phyloP scores from a whole-genome alignment of 2,329 filamentous ascomycete species.

The Aspergillus tubingensis region DNA sequence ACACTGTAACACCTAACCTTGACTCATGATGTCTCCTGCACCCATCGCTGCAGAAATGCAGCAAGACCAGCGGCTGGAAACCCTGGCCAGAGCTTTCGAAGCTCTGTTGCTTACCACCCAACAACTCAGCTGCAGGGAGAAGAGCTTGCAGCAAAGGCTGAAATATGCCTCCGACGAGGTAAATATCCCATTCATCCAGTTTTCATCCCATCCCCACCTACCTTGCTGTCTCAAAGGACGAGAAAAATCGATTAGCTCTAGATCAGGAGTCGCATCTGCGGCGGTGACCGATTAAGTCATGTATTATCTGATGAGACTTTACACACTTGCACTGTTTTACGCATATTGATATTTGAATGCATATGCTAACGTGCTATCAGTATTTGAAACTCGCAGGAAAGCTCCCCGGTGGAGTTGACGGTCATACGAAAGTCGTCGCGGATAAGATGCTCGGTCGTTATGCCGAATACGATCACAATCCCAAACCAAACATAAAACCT shows the following conservation, averaged over 20 bases:
- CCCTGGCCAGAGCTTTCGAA: constrained; percentile 44
- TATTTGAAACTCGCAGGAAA: constrained; percentile 38
- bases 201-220: constrained; percentile 4
- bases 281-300: constrained; percentile 65
- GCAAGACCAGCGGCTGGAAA: constrained; percentile 39
- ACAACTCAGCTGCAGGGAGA: constrained; percentile 42
- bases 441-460: constrained; percentile 35
- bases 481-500: constrained; percentile 65
- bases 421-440: constrained; percentile 32
- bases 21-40: constrained; percentile 36
- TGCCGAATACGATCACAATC: constrained; percentile 31
- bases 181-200: constrained; percentile 20
- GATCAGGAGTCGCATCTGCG: constrained; percentile 70
- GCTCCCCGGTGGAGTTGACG: constrained; percentile 32
- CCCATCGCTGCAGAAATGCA: constrained; percentile 31
- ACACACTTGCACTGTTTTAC: constrained; percentile 16
- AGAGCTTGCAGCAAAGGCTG: constrained; percentile 39
- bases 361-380: constrained; percentile 35
- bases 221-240: constrained; percentile 47
- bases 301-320: constrained; percentile 55
- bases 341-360: constrained; percentile 10
- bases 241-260: constrained; percentile 71
- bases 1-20: constrained; percentile 26
- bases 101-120: constrained; percentile 45
- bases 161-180: constrained; percentile 46